phyloP scores from a whole-genome alignment of 208 protist species.

The Leishmania braziliensis region DNA sequence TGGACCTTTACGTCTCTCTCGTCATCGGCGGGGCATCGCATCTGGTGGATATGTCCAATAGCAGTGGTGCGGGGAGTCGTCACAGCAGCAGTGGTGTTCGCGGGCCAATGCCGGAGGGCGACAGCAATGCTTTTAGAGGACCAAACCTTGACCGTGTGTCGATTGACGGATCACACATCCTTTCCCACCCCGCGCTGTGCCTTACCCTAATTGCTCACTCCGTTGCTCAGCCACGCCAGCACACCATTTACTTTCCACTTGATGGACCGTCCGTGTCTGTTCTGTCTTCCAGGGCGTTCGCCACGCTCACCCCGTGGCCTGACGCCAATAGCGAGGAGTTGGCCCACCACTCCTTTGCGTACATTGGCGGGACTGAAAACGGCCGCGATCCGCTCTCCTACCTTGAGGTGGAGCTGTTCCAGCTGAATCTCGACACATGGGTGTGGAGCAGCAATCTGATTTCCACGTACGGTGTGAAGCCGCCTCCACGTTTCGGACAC shows the following conservation, averaged over 20 bases:
- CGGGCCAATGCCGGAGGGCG: background rate
- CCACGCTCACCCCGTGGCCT: constrained; percentile 62
- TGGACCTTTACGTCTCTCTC: constrained; percentile 28
- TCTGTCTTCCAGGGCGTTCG: constrained; percentile 49
- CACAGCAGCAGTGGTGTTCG: background rate
- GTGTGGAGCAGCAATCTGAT: constrained; percentile 22
- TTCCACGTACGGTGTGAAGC: constrained; percentile 65
- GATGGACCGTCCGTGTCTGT: constrained; percentile 30
- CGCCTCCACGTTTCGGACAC: constrained; percentile 72
- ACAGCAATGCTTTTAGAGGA: background rate
- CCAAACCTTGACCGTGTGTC: constrained; percentile 17
- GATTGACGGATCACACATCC: constrained; percentile 8
- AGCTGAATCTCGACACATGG: constrained; percentile 38
- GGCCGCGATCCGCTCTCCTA: constrained; percentile 54
- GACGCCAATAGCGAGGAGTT: constrained; percentile 10
- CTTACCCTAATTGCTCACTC: constrained; percentile 12
- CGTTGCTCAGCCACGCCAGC: constrained; percentile 16
- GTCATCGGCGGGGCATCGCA: constrained; percentile 32
- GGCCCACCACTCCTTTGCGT: constrained; percentile 41
- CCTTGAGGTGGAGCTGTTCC: constrained; percentile 52
- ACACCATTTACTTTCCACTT: constrained; percentile 50
- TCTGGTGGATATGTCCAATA: constrained; percentile 15
- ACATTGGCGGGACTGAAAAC: constrained; percentile 72
- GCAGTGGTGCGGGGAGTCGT: background rate
- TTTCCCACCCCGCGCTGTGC: constrained; percentile 37